Evolutionary conservation across 768 basidiomycete genomes (phyloP), one percentile per base, ranked within the genome.

Genomic region (Lyophyllum decastes): DNA sequence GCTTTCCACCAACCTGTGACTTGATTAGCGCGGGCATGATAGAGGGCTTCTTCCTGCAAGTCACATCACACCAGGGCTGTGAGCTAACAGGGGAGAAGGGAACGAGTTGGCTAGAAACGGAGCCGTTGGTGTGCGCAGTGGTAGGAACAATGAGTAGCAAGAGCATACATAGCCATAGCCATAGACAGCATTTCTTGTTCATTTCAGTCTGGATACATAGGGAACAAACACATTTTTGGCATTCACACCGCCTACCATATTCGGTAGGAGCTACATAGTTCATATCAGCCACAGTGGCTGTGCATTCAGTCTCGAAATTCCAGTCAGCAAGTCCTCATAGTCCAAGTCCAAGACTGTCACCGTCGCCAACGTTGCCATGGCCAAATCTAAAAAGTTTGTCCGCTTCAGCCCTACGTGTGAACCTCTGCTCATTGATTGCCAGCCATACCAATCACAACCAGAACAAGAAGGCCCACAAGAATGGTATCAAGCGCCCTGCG

Each of bases 401-500:
- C 43, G 8, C 35, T 53, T 12, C 9, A 24, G 27, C 27, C 30
- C 57, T 10, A 38, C 25, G n/a, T 35, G 25, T 34, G 43, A 14
- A 30, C 40, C 40, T 17, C 25, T 45, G 34, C 55, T 49, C 2
- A 59, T 55, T 19, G 9, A 34, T 17, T 53, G 55, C 27, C 61
- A 94, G 90, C 69, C 89, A 94, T 74, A 93, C 90, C 69, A 93
- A 92, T 76, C 95, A 96, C 84, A 97, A 96, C 83, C 94, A 97
- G 81, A 93, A 67, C 82, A 87, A 86, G 77, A 98, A 97, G 86
- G 94, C 96, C 64, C 96, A 98, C 82, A 86, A 91, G 64, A 98
- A 98, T 82, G 96, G 95, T 70, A 96, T 98, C 81, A 94, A 90
- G 80, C 85, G 82, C 73, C 89, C 93, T 52, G 77, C 81, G 73